Base-by-base conservation (phyloP, 352 stramenopile species). In the Globisporangium cylindrosporum region DNA sequence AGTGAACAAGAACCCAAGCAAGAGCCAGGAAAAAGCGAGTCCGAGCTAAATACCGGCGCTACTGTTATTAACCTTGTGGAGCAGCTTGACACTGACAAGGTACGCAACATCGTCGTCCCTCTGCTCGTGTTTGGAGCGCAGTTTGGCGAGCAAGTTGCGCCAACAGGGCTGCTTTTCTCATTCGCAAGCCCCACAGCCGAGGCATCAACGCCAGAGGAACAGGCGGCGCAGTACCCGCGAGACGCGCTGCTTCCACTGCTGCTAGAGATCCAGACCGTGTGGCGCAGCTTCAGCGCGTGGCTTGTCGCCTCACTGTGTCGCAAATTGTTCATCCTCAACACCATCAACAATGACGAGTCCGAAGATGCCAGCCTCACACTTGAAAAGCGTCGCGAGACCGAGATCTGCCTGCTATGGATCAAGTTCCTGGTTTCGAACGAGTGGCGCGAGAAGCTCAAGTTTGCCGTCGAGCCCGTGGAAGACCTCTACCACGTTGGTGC, bases 371-470 rank as follows among this genome's bases (percentile, higher is more conserved):
- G 20, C 4, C 0, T 15, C 36, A 12, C 62, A 18, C 12, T 64
- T 9, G 46, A 14, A 22, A 70, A 48, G 25, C 55, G 48, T 4
- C 66, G 51, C 20, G 78, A 86, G 46, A 55, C 82, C 7, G 79
- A 84, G 27, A 61, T 82, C 32, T 62, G 68, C 18, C 48, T 92
- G 12, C 68, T 76, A 20, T 92, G 82, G 83, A 83, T 90, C 67
- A 82, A 89, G 51, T 78, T 86, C 22, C 70, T 92, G 65, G 67
- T 84, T 24, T 81, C 79, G 55, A 89, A 89, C 64, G 80, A 88
- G 34, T 92, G 85, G 76, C 81, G 85, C 15, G 81, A 90, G 51
- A 74, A 72, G 48, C 64, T 91, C 48, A 86, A 84, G 77, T 86
- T 89, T 58, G 78, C 79, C 0, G 79, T 75, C 15, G 81, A 76